Base-by-base conservation (phyloP, 371 early-diverging fungal genomes). In the Coelomomyces lativittatus region DNA sequence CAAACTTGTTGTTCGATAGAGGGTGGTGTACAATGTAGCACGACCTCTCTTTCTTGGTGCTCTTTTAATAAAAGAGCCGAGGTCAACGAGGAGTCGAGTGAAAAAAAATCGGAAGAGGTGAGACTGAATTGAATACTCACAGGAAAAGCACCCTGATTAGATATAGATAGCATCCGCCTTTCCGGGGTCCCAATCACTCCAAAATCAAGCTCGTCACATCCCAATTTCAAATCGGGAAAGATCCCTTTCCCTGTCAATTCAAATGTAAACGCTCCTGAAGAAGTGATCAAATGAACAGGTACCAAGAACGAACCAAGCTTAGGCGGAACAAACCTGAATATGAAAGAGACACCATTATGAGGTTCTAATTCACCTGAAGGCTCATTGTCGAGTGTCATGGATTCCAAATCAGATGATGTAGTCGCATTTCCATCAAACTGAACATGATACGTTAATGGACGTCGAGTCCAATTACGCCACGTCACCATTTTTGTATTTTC, bases 391-490 rank as follows among this genome's bases (percentile, higher is more conserved):
- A 14, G 14, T 19, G n/a, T 17, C 8, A 4, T 8, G 9, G 26
- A 44, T 2, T 26, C 38, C 17, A 9, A 17, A 6, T 19, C 19
- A 10, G 29, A 10, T 28, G 10, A 10, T n/a, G 29, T 28, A 39
- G 40, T 39, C 14, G 15, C 11, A 12, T 12, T 39, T 11, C 17
- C 12, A n/a, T 39, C 40, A 10, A 46, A 4, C 40, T 26, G 32
- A 17, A 44, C 3, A 19, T 31, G 31, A 25, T 46, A 46, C 44
- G 32, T 37, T n/a, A 46, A 29, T 10, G 47, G 47, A 5, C 47
- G 45, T 25, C 47, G 47, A 8, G 17, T 17, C 47, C 47, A 46
- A 41, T 46, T 46, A 23, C 40, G 11, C 38, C 32, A 46, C 12
- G 47, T 15, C 8, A 46, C 17, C 11, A 8, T 7, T 17, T 9